Conservation (phyloP, 2,329 filamentous ascomycete species). For the Phoma sp. region DNA sequence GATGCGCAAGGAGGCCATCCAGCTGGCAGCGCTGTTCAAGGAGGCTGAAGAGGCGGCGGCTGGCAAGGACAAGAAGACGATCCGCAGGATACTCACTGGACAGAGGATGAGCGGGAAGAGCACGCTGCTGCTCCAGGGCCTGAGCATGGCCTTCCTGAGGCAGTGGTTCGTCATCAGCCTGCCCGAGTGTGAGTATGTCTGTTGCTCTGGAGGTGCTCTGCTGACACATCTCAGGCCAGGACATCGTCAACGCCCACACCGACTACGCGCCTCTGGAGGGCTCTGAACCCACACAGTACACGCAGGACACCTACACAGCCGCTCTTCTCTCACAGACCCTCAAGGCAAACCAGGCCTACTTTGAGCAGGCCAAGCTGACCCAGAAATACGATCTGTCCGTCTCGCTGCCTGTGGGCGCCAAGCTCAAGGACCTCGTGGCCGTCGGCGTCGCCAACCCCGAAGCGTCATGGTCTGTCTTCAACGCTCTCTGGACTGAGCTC, state of each 20-base stretch:
- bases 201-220: not conserved
- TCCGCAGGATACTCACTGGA: slow-evolving; percentile 74
- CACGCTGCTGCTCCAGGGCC: slow-evolving; percentile 80
- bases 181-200: slow-evolving; percentile 73
- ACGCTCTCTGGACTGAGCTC: slow-evolving; percentile 82
- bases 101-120: slow-evolving; percentile 83
- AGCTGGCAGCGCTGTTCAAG: slow-evolving; percentile 62
- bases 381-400: slow-evolving; percentile 65
- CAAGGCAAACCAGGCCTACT: slow-evolving; percentile 72
- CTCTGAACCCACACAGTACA: slow-evolving; percentile 64
- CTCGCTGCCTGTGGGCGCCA: slow-evolving; percentile 63
- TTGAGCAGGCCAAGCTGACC: slow-evolving; percentile 61
- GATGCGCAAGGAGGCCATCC: slow-evolving; percentile 77
- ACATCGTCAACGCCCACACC: slow-evolving; percentile 79
- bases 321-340: slow-evolving; percentile 75
- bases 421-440: slow-evolving; percentile 71
- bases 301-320: slow-evolving; percentile 79
- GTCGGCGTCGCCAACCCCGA: slow-evolving; percentile 76
- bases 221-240: slow-evolving; percentile 66
- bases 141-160: slow-evolving; percentile 80
- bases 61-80: slow-evolving; percentile 58
- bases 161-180: slow-evolving; percentile 89
- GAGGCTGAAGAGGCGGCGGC: slow-evolving; percentile 64
- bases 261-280: slow-evolving; percentile 76
- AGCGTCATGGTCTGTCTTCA: slow-evolving; percentile 79